Base-by-base conservation (phyloP, 768 basidiomycete genomes). In the Pleurotus ostreatus region DNA sequence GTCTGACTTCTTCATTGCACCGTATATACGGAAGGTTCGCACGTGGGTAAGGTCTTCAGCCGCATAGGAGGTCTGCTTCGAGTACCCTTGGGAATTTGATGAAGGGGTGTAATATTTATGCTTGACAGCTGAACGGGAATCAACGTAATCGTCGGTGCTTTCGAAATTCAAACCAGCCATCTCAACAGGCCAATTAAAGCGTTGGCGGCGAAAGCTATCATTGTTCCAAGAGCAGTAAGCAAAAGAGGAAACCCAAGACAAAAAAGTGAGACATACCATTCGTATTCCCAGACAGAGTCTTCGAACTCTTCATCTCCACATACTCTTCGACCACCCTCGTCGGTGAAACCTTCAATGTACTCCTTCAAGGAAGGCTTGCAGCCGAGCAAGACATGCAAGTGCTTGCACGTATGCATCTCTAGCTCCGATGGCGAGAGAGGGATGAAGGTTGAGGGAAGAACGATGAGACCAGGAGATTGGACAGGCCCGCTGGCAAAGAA, bases 391-490 rank as follows among this genome's bases (percentile, higher is more conserved):
- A 77, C 76, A 63, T 90, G 85, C 48, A 89, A 69, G 63, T 84
- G 77, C 69, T 83, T 86, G 70, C 83, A 85, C n/a, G 82, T 77
- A 62, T 89, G 85, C 83, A 87, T 83, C 71, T 90, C 88, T 34
- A 90, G 72, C 64, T 88, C 87, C 2, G 67, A 63, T 20, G 86
- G 76, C 0, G 74, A 55, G 61, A 86, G 70, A 1, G 85, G 79
- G 46, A 89, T 72, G 65, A 85, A 86, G 5, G 78, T 81, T 22
- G 75, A 70, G 5, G 80, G 83, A 76, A 73, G 80, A 34, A 88
- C 68, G 20, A 89, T 63, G 5, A 90, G 68, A 1, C 89, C 88
- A 5, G 84, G 78, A 1, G 84, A 83, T 64, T 88, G 86, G 45
- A 75, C 63, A 0, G 71, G 62, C 9, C 62, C 55, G 23, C 46